Percentiles rank a stretch among this genome's conserved stretches.
Evolutionary conservation across 768 basidiomycete species (phyloP).

Genomic region (Hirschioporus abietinus): DNA sequence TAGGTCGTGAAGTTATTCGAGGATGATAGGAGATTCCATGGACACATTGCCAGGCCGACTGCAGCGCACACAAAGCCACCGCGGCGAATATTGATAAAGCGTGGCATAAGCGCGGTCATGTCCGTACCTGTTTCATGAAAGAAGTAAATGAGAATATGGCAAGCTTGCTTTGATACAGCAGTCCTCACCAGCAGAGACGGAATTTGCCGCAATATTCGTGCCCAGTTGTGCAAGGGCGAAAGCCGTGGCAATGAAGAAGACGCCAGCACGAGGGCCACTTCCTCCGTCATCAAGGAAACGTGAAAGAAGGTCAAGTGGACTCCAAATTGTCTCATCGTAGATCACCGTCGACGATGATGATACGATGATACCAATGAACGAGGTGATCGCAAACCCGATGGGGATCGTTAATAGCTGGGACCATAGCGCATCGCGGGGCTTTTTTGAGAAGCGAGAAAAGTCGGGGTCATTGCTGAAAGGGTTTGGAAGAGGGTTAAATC

Average conservation of each 20-base stretch:
- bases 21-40: constrained; percentile 70
- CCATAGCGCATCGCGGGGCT: constrained; percentile 37
- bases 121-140: constrained; percentile 45
- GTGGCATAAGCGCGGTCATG: constrained; percentile 70
- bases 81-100: constrained; percentile 80
- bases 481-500: constrained; percentile 3
- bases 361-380: constrained; percentile 79
- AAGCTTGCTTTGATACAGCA: background rate
- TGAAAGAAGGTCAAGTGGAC: constrained; percentile 65
- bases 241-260: constrained; percentile 73
- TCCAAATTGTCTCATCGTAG: constrained; percentile 63
- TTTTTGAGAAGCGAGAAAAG: constrained; percentile 55
- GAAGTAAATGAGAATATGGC: background rate
- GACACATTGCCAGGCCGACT: constrained; percentile 69
- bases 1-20: constrained; percentile 78
- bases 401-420: constrained; percentile 72
- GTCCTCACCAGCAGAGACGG: constrained; percentile 54
- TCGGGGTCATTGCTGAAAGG: constrained; percentile 62
- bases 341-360: constrained; percentile 71
- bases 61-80: constrained; percentile 81
- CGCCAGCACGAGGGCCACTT: constrained; percentile 22
- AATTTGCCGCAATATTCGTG: constrained; percentile 80
- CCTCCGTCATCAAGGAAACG: constrained; percentile 69
- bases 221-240: constrained; percentile 76
- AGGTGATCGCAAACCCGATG: constrained; percentile 65